Conservation (phyloP, 768 basidiomycete genomes). For the Lactarius tabidus region DNA sequence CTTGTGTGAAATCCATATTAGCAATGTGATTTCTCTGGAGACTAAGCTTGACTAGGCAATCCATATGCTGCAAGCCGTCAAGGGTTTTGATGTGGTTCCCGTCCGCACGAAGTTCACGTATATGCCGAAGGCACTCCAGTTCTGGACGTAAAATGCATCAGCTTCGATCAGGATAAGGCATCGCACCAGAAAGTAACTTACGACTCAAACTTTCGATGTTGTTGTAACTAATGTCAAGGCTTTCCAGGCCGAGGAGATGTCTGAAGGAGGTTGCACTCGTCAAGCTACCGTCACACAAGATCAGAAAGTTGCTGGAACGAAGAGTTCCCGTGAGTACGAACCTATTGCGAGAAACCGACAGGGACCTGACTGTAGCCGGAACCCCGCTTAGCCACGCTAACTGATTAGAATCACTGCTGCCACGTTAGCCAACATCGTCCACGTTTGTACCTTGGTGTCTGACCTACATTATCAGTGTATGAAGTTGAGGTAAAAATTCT, state of each 20-base stretch:
- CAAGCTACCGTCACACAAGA: slow-evolving; percentile 45
- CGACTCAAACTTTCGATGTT: slow-evolving; percentile 82
- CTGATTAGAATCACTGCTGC: slow-evolving; percentile 62
- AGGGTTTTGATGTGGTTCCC: slow-evolving; percentile 71
- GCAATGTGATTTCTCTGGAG: slow-evolving; percentile 69
- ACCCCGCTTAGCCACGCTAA: slow-evolving; percentile 79
- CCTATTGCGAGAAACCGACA: slow-evolving; percentile 76
- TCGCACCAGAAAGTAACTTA: slow-evolving; percentile 33
- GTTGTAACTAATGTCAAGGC: slow-evolving; percentile 88
- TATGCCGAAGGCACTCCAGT: slow-evolving; percentile 74
- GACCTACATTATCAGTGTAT: slow-evolving; percentile 71
- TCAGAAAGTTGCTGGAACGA: slow-evolving; percentile 10
- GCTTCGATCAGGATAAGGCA: slow-evolving; percentile 21
- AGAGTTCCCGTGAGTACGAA: slow-evolving; percentile 35
- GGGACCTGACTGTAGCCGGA: slow-evolving; percentile 64
- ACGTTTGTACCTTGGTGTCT: background rate
- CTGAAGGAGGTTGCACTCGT: slow-evolving; percentile 84
- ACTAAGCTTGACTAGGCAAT: slow-evolving; percentile 79
- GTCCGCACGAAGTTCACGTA: slow-evolving; percentile 89
- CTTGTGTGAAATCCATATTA: slow-evolving; percentile 54
- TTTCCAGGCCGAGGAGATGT: slow-evolving; percentile 82
- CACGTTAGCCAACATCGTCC: background rate
- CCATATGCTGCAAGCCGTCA: slow-evolving; percentile 75
- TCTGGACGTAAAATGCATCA: slow-evolving; percentile 45
- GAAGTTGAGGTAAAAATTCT: slow-evolving; percentile 84